These are phyloP conservation scores for Zostera marina DNA, from an alignment of 116 monocot genomes.

Conservation along the genomic window DNA sequence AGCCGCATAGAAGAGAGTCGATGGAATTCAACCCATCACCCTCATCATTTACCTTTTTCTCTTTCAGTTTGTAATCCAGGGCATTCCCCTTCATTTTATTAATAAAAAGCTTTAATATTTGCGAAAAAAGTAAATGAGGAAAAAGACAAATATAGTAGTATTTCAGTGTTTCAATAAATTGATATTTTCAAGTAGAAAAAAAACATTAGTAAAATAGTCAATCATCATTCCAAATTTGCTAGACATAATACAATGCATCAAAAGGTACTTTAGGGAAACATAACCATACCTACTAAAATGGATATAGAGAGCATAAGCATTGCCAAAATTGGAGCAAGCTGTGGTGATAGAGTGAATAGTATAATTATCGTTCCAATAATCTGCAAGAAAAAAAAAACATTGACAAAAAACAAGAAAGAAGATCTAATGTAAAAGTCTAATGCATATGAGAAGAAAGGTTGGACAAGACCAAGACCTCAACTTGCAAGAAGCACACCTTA, in stretches of 20 bases:
- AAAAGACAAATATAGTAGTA: background rate
- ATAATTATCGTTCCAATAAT: conserved; percentile 78
- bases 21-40: too few relatives aligned
- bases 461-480: background rate
- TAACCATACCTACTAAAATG: conserved; percentile 59
- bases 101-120: too few relatives aligned
- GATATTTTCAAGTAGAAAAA: background rate
- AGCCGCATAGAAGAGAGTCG: too few relatives aligned
- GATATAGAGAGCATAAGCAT: conserved; percentile 77
- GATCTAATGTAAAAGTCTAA: background rate
- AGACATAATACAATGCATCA: background rate
- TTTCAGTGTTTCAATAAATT: background rate
- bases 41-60: too few relatives aligned
- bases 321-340: conserved; percentile 86
- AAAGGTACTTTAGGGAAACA: background rate
- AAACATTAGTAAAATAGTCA: background rate
- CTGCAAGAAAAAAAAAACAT: conserved; percentile 22
- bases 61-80: too few relatives aligned
- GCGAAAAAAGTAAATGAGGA: background rate
- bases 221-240: background rate
- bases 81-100: too few relatives aligned
- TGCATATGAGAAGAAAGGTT: too few relatives aligned
- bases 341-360: conserved; percentile 61
- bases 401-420: conserved; percentile 3
- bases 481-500: background rate